Conservation (phyloP, 495 filamentous ascomycete genomes). For the Penicillium malachiteum region DNA sequence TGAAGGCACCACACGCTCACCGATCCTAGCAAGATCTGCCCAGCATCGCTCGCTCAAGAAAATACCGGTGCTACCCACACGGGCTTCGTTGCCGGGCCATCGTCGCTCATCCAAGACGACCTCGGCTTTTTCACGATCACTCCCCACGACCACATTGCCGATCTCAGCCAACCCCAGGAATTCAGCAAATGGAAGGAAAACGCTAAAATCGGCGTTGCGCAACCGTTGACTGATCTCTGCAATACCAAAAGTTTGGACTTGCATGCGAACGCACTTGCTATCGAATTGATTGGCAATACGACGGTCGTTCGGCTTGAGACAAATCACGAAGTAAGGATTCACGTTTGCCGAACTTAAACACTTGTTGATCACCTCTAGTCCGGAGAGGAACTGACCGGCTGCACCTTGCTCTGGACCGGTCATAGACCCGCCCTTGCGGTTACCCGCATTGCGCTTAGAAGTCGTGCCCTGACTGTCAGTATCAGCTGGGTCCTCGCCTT, state of each 20-base stretch:
- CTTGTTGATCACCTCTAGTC: conserved; percentile 83
- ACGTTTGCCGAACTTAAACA: conserved; percentile 76
- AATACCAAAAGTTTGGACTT: conserved; percentile 94
- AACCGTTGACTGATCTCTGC: conserved; percentile 94
- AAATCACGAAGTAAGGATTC: conserved; percentile 95
- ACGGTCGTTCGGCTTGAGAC: conserved; percentile 94
- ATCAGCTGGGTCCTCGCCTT: conserved; percentile 54
- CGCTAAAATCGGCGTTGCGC: conserved; percentile 87
- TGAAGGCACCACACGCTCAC: conserved; percentile 60
- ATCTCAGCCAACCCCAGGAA: conserved; percentile 87
- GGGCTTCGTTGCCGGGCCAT: conserved; percentile 90
- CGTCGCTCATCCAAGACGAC: conserved; percentile 81
- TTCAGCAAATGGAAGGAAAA: conserved; percentile 94
- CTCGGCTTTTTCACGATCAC: conserved; percentile 90
- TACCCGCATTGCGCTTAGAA: conserved; percentile 29
- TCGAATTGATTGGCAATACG: conserved; percentile 98
- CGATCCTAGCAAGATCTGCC: conserved; percentile 79
- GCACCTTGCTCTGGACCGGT: conserved; percentile 73
- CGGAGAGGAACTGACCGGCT: conserved; percentile 85
- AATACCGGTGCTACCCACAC: conserved; percentile 86
- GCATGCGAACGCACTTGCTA: conserved; percentile 93
- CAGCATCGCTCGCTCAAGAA: conserved; percentile 96
- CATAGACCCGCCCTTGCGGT: conserved; percentile 41
- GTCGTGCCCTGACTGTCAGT: conserved; percentile 48
- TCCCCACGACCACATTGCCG: conserved; percentile 80